A percentile compares a stretch with the other conserved stretches of the same genome.
Conservation (phyloP, 1,284 basidiomycete species). For the Mycosarcoma mackinlayi region DNA sequence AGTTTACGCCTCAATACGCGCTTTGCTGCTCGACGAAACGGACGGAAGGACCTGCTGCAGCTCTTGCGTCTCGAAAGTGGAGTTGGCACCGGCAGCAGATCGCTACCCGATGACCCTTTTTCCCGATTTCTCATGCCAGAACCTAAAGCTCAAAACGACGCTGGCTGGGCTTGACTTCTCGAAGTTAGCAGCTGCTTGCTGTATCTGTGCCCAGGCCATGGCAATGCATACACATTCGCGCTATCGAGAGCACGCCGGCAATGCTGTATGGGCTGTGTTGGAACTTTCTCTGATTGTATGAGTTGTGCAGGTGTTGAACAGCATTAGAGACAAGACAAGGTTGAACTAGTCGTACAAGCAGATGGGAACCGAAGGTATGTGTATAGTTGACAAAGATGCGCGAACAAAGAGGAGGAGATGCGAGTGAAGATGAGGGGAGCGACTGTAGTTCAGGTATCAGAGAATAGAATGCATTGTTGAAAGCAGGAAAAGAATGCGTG, state of each 20-base stretch:
- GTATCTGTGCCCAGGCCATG: not conserved
- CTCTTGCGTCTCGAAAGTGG: not conserved
- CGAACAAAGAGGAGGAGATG: slow-evolving; percentile 20
- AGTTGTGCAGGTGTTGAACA: slow-evolving; percentile 49
- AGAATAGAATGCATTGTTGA: slow-evolving; percentile 46
- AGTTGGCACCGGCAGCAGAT: not conserved
- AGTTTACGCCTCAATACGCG: too few species aligned
- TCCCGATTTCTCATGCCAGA: too few species aligned
- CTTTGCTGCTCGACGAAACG: not conserved
- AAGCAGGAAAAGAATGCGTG: slow-evolving; percentile 44
- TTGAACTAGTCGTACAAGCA: slow-evolving; percentile 56
- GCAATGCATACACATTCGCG: not conserved
- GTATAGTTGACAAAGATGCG: slow-evolving; percentile 4
- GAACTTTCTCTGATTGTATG: slow-evolving; percentile 32
- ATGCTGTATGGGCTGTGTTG: not conserved
- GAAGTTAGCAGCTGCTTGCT: too few species aligned
- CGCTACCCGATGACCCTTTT: too few species aligned
- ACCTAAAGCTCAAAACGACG: too few species aligned
- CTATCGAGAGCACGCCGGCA: too few species aligned
- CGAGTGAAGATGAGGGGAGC: slow-evolving; percentile 11
- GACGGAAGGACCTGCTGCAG: too few species aligned
- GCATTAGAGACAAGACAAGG: slow-evolving; percentile 50
- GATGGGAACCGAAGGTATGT: slow-evolving; percentile 9
- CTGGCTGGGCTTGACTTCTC: too few species aligned
- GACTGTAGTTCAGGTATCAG: slow-evolving; percentile 32